These are phyloP conservation scores for Cercospora zeina DNA, from an alignment of 2,329 filamentous ascomycete genomes.

Conservation along the genomic window DNA sequence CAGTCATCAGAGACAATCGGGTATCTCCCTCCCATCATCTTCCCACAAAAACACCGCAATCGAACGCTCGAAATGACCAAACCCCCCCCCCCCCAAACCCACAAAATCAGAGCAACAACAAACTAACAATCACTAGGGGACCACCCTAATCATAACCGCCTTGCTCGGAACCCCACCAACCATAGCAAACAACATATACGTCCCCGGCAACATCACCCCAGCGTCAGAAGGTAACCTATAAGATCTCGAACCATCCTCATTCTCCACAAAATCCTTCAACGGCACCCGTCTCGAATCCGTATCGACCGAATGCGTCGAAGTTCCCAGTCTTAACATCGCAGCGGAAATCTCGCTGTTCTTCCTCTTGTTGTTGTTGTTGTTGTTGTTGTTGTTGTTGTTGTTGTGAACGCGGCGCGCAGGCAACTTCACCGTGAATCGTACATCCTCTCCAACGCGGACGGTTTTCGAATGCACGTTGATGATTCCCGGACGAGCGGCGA, in stretches of 20 bases:
- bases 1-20: too few species aligned
- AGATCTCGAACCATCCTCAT: not conserved
- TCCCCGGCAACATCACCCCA: not conserved
- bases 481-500: not conserved
- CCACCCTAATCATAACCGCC: not conserved
- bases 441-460: conserved; percentile 8
- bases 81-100: not conserved
- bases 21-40: too few species aligned
- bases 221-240: not conserved
- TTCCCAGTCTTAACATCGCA: conserved; percentile 51
- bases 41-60: not conserved
- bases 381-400: too few species aligned
- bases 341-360: conserved; percentile 1
- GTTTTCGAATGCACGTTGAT: conserved; percentile 5
- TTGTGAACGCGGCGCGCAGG: conserved; percentile 36
- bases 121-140: not conserved
- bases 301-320: conserved; percentile 57
- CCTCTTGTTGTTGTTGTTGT: too few species aligned
- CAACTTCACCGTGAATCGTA: conserved; percentile 31
- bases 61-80: not conserved
- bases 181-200: not conserved
- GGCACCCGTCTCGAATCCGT: conserved; percentile 59
- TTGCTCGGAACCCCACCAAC: not conserved
- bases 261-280: not conserved
- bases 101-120: not conserved